Percentiles rank a stretch among this genome's conserved stretches.
These are phyloP conservation scores for Boletellus sp. DNA, from an alignment of 1,284 basidiomycete genomes.

Conservation along the genomic window DNA sequence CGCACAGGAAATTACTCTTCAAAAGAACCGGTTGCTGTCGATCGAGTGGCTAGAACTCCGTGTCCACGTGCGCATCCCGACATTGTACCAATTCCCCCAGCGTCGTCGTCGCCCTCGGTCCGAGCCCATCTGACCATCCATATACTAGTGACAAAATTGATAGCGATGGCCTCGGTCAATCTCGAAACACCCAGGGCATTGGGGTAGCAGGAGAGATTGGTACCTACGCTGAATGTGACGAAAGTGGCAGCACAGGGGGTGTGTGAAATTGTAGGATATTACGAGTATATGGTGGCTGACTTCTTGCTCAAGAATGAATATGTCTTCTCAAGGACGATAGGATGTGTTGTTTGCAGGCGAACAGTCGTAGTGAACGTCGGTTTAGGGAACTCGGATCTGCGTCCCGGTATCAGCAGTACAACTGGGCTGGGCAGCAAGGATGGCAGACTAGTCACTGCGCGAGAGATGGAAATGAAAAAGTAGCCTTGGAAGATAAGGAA, in stretches of 20 bases:
- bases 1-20: no score
- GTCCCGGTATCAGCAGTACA: conserved; percentile 7
- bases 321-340: background rate
- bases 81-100: no score
- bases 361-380: background rate
- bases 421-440: background rate
- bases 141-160: no score
- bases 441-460: conserved; percentile 6
- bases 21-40: no score
- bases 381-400: background rate
- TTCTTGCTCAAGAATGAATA: background rate
- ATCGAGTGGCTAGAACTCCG: no score
- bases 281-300: background rate
- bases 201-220: background rate
- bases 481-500: conserved; percentile 10
- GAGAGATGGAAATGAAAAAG: conserved; percentile 8
- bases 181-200: no score
- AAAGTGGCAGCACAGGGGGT: background rate
- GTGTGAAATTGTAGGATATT: background rate
- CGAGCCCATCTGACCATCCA: no score
- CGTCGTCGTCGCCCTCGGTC: no score
- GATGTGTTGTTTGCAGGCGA: background rate
- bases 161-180: no score
- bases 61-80: no score
- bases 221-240: background rate